Conservation (phyloP, 1,284 basidiomycete species). For the Tilletia setariae region DNA sequence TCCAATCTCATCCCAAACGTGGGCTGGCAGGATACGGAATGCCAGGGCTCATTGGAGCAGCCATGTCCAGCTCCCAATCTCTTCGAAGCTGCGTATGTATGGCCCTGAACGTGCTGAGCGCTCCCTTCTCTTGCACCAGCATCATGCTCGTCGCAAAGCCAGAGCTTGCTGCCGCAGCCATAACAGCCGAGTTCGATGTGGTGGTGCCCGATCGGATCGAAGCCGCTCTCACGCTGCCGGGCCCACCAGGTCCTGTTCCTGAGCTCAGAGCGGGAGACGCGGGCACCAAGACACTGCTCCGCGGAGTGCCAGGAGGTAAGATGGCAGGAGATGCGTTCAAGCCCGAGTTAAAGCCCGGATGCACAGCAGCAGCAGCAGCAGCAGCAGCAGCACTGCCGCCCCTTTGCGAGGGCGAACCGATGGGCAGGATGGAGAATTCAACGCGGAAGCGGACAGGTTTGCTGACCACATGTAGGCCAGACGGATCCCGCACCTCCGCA, state of each 20-base stretch:
- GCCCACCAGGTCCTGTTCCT: neutral
- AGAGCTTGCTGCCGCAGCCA: constrained; percentile 17
- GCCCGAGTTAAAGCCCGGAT: neutral
- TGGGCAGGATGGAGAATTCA: constrained; percentile 45
- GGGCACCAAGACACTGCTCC: constrained; percentile 7
- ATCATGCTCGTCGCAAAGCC: constrained; percentile 62
- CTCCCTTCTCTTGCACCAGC: constrained; percentile 82
- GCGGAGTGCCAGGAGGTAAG: constrained; percentile 14
- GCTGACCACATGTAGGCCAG: constrained; percentile 27
- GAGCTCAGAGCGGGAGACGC: constrained; percentile 11
- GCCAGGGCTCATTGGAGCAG: neutral
- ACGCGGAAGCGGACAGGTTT: constrained; percentile 51
- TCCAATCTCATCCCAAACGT: neutral
- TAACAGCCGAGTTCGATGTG: constrained; percentile 8
- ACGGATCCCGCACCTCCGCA: constrained; percentile 36
- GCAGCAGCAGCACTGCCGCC: constrained; percentile 12
- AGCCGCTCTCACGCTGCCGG: neutral
- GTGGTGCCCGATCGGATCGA: constrained; percentile 9
- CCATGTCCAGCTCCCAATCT: constrained; percentile 62
- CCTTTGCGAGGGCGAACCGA: constrained; percentile 32
- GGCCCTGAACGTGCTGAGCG: constrained; percentile 72
- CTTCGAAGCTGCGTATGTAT: constrained; percentile 70
- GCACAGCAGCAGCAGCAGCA: neutral
- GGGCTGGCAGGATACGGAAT: constrained; percentile 7
- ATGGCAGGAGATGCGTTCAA: constrained; percentile 19